A percentile compares a stretch with the other conserved stretches of the same genome.
phyloP scores from a whole-genome alignment of 805 yeast genomes.

The Kluyveromyces wickerhamii region DNA sequence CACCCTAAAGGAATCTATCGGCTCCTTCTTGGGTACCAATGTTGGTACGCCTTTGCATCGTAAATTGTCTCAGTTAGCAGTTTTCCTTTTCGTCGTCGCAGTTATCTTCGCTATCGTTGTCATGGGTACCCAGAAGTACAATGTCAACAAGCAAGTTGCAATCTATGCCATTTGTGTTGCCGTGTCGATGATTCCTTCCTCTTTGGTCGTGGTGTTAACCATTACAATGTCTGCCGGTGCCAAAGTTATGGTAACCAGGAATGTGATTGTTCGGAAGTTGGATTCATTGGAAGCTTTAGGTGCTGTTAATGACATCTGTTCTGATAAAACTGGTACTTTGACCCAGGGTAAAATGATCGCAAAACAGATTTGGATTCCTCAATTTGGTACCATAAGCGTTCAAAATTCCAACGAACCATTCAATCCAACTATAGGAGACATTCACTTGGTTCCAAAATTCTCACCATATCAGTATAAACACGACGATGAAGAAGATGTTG shows the following conservation, averaged over 20 bases:
- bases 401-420: constrained; percentile 70
- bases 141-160: constrained; percentile 74
- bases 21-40: constrained; percentile 65
- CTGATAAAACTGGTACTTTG: constrained; percentile 86
- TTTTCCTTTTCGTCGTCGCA: constrained; percentile 62
- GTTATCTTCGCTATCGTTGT: constrained; percentile 82
- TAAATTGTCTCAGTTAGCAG: constrained; percentile 68
- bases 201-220: constrained; percentile 93
- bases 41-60: constrained; percentile 80
- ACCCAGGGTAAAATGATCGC: constrained; percentile 90
- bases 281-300: constrained; percentile 95
- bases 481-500: constrained; percentile 25
- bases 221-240: constrained; percentile 96
- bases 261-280: constrained; percentile 86
- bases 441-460: constrained; percentile 69
- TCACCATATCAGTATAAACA: constrained; percentile 35
- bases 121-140: constrained; percentile 73
- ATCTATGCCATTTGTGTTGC: constrained; percentile 90
- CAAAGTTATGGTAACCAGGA: constrained; percentile 86
- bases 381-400: constrained; percentile 55
- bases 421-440: constrained; percentile 89
- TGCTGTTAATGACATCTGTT: constrained; percentile 85
- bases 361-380: constrained; percentile 74
- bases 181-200: constrained; percentile 98
- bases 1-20: constrained; percentile 47